phyloP scores from a whole-genome alignment of 176 grass and related monocot species.

The Musa acuminata region DNA sequence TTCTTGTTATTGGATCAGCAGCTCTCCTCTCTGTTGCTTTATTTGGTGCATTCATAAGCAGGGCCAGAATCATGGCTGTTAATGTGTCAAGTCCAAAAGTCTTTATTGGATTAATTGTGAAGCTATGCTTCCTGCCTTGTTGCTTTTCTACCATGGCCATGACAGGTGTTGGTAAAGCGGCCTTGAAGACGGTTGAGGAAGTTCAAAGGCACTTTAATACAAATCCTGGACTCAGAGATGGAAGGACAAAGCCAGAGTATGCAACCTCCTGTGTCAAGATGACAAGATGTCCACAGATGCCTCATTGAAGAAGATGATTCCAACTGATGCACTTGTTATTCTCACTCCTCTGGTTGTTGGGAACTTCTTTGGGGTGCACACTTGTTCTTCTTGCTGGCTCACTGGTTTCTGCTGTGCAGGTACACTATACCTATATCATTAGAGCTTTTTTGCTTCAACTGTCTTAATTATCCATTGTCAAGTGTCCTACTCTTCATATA shows the following conservation, averaged over 20 bases:
- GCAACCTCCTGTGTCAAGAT: conserved; percentile 31
- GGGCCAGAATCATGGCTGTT: conserved; percentile 34
- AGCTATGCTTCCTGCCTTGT: conserved; percentile 72
- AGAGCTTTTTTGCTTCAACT: not conserved
- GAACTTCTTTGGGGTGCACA: conserved; percentile 58
- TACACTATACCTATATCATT: not conserved
- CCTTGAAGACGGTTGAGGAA: conserved; percentile 80
- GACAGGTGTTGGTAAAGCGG: conserved; percentile 72
- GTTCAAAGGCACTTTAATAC: conserved; percentile 51
- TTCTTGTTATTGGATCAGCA: conserved; percentile 70
- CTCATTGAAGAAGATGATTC: conserved; percentile 63
- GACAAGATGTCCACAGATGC: conserved; percentile 87
- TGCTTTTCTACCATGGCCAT: conserved; percentile 98
- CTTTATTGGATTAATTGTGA: conserved; percentile 61
- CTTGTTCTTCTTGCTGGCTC: conserved; percentile 76
- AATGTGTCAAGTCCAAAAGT: conserved; percentile 50
- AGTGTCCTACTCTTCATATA: not conserved
- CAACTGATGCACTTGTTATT: conserved; percentile 71
- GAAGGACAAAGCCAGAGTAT: conserved; percentile 43
- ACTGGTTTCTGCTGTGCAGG: conserved; percentile 71
- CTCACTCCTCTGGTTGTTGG: conserved; percentile 51
- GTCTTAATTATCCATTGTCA: not conserved
- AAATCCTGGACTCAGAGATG: conserved; percentile 64
- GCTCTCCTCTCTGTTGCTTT: conserved; percentile 73
- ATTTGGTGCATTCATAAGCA: conserved; percentile 71